These are phyloP conservation scores for Atalantia buxifolia DNA, from an alignment of 345 rosid species.

Conservation along the genomic window DNA sequence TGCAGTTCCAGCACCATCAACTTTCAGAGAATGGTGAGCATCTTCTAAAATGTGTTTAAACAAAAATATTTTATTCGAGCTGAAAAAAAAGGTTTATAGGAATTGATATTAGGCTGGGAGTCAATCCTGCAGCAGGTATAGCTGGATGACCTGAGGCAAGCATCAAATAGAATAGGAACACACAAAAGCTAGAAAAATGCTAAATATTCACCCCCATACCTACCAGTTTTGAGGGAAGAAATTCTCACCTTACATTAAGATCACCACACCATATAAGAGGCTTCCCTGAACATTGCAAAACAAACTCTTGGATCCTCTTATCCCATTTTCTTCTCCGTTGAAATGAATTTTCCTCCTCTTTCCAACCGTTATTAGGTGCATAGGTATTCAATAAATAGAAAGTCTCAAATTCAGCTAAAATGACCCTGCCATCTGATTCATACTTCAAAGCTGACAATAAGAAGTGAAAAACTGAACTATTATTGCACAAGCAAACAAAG, in stretches of 20 bases:
- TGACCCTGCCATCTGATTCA: constrained; percentile 94
- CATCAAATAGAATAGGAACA: background rate
- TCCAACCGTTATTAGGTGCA: constrained; percentile 98
- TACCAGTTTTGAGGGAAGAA: background rate
- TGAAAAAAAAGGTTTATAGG: background rate
- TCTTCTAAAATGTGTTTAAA: background rate
- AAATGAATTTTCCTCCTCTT: constrained; percentile 89
- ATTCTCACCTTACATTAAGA: constrained; percentile 77
- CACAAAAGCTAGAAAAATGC: background rate
- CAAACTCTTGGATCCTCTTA: constrained; percentile 77
- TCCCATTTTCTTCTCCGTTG: constrained; percentile 97
- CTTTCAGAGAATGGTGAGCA: background rate
- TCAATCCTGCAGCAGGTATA: background rate
- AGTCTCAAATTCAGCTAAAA: constrained; percentile 84
- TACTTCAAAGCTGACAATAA: constrained; percentile 64
- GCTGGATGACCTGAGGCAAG: background rate
- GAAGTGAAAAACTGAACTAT: constrained; percentile 4
- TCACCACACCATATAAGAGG: constrained; percentile 98
- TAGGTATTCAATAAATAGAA: constrained; percentile 73
- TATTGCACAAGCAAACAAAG: background rate
- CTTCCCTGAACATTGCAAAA: constrained; percentile 59
- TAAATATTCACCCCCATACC: background rate
- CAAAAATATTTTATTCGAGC: no score
- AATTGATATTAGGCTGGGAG: background rate
- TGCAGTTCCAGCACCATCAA: background rate